phyloP scores from a whole-genome alignment of 495 filamentous ascomycete species.

The Neurospora sp. region DNA sequence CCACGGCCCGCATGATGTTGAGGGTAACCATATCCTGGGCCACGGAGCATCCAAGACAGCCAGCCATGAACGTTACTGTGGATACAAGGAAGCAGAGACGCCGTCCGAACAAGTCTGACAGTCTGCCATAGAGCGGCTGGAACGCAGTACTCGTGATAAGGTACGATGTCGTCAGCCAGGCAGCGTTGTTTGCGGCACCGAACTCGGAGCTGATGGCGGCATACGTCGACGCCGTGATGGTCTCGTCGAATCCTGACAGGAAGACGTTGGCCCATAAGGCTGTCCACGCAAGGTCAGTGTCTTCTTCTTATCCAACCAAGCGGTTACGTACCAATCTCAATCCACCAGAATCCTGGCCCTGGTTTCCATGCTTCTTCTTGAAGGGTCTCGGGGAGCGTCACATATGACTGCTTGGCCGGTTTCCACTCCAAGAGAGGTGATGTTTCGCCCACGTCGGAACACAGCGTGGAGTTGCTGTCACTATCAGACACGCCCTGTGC shows the following conservation, averaged over 20 bases:
- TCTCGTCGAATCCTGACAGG: conserved; percentile 53
- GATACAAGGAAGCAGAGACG: conserved; percentile 41
- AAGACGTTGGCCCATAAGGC: conserved; percentile 58
- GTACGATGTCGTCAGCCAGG: conserved; percentile 66
- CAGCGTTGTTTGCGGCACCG: conserved; percentile 38
- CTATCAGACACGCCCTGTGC: neutral
- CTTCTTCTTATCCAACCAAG: neutral
- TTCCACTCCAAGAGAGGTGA: conserved; percentile 14
- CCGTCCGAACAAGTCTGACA: conserved; percentile 46
- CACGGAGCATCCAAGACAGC: conserved; percentile 39
- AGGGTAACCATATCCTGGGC: conserved; percentile 30
- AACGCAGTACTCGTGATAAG: conserved; percentile 66
- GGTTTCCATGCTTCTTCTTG: conserved; percentile 14
- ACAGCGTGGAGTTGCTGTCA: neutral
- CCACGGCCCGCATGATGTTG: conserved; percentile 34
- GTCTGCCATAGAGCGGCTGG: conserved; percentile 35
- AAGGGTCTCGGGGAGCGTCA: conserved; percentile 11
- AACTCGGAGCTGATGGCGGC: conserved; percentile 54
- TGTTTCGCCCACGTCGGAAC: conserved; percentile 8
- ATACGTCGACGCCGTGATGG: conserved; percentile 56
- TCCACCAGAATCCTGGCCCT: conserved; percentile 26
- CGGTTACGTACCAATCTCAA: conserved; percentile 22
- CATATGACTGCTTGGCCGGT: conserved; percentile 9
- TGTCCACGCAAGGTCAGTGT: conserved; percentile 14
- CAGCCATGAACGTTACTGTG: conserved; percentile 34